A percentile compares a stretch with the other conserved stretches of the same genome.
These are phyloP conservation scores for Boletus huronensis DNA, from an alignment of 768 basidiomycete species.

Conservation along the genomic window DNA sequence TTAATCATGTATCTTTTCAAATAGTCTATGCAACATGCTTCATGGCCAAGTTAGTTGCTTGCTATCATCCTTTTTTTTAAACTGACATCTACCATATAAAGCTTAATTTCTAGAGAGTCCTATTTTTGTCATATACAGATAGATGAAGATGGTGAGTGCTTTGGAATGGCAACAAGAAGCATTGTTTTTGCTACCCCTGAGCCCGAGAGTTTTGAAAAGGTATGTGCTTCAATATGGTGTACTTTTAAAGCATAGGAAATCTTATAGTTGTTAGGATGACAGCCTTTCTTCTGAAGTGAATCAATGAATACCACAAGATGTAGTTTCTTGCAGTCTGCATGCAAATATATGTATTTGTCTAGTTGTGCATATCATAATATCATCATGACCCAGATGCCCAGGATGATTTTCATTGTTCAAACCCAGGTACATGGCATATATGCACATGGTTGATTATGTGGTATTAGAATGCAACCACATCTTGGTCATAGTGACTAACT, in stretches of 20 bases:
- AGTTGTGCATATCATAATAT: too few species aligned
- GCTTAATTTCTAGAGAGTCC: slow-evolving; percentile 28
- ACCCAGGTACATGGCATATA: slow-evolving; percentile 22
- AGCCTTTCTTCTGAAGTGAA: neutral
- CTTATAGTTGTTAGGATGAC: slow-evolving; percentile 3
- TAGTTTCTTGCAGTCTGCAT: too few species aligned
- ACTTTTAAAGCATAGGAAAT: neutral
- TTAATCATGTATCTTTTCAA: neutral
- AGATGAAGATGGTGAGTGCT: neutral
- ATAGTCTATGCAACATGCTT: slow-evolving; percentile 29
- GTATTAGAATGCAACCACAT: neutral
- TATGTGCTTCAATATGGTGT: neutral
- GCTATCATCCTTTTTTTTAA: neutral
- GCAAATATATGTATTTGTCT: too few species aligned
- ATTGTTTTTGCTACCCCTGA: slow-evolving; percentile 10
- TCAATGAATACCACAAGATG: neutral
- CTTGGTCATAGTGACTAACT: neutral
- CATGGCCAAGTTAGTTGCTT: slow-evolving; percentile 26
- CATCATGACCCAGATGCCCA: slow-evolving; percentile 2
- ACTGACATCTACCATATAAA: slow-evolving; percentile 2
- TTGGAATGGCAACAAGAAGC: neutral
- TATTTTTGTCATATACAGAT: slow-evolving; percentile 13
- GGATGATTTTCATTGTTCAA: slow-evolving; percentile 10
- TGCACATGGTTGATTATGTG: slow-evolving; percentile 12
- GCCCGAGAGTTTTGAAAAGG: neutral